phyloP scores from a whole-genome alignment of 768 basidiomycete genomes.

The Collybia sordida region DNA sequence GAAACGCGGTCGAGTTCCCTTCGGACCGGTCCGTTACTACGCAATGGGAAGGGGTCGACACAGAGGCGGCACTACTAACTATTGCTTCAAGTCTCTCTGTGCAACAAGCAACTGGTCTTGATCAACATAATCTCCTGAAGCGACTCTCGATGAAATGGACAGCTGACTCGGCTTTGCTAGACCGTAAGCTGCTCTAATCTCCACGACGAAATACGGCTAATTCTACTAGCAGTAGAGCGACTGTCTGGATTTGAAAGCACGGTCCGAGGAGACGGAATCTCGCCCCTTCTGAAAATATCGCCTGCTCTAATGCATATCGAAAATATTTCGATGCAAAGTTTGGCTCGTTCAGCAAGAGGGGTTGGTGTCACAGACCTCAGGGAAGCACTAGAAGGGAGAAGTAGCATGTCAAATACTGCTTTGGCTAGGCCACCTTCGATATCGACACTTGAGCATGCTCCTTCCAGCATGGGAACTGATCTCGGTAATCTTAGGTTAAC shows the following conservation, averaged over 20 bases:
- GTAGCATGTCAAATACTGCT: slow-evolving; percentile 78
- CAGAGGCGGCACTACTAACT: slow-evolving; percentile 52
- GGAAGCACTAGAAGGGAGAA: slow-evolving; percentile 85
- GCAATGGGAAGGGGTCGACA: slow-evolving; percentile 47
- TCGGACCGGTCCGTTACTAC: slow-evolving; percentile 17
- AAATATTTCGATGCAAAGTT: slow-evolving; percentile 84
- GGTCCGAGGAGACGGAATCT: slow-evolving; percentile 62
- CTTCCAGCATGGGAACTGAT: slow-evolving; percentile 44
- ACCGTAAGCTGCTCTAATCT: slow-evolving; percentile 53
- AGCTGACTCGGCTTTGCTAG: slow-evolving; percentile 67
- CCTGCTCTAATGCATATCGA: slow-evolving; percentile 90
- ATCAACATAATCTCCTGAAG: slow-evolving; percentile 51
- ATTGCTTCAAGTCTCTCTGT: slow-evolving; percentile 53
- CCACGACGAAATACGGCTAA: slow-evolving; percentile 4
- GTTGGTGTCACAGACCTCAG: slow-evolving; percentile 88
- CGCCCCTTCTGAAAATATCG: slow-evolving; percentile 77
- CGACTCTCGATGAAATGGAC: slow-evolving; percentile 68
- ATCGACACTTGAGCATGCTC: slow-evolving; percentile 72
- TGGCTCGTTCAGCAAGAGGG: slow-evolving; percentile 74
- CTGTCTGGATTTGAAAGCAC: slow-evolving; percentile 53
- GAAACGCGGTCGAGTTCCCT: slow-evolving; percentile 43
- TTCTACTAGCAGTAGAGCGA: slow-evolving; percentile 51
- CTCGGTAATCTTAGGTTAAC: slow-evolving; percentile 33
- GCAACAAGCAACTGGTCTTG: slow-evolving; percentile 64
- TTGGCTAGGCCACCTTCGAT: slow-evolving; percentile 69